Evolutionary conservation across 306 rosid genomes (phyloP), one percentile per base, ranked within the genome.

Genomic region (Gynostemma pentaphyllum): DNA sequence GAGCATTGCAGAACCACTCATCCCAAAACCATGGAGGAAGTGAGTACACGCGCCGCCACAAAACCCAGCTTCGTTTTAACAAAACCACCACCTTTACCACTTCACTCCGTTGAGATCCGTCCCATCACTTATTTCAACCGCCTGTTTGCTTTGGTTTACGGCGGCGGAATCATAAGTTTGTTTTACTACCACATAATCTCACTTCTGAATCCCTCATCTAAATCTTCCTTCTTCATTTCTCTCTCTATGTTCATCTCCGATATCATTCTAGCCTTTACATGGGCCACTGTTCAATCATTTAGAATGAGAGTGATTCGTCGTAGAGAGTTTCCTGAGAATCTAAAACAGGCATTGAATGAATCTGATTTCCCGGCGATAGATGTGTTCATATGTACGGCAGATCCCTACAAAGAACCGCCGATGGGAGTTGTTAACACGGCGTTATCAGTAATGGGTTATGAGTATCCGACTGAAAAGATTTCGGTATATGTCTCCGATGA

Each of bases 331-430:
- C n/a, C n/a, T n/a, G n/a, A n/a, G n/a, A n/a, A n/a, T n/a, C n/a
- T n/a, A n/a, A n/a, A n/a, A n/a, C n/a, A n/a, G n/a, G n/a, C n/a
- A n/a, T n/a, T n/a, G n/a, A n/a, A n/a, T n/a, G n/a, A n/a, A n/a
- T n/a, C n/a, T n/a, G n/a, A n/a, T n/a, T n/a, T n/a, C n/a, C n/a
- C n/a, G n/a, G 4, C 66, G 3, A 53, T 78, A 4, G 82, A 74
- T 49, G 66, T 78, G 62, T 78, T 78, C 71, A 67, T 78, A 49
- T 78, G 82, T 57, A 78, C 82, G 0, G 76, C 79, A 0, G 79
- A 78, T 64, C 82, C 82, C 0, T 54, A 45, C 66, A 78, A 74
- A 64, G 82, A 78, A 68, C 76, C 82, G 12, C 82, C 82, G 67
- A n/a, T n/a, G n/a, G n/a, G n/a, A n/a, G n/a, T n/a, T n/a, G n/a